Percentiles rank a stretch among this genome's conserved stretches.
Conservation (phyloP, 1,284 basidiomycete species). For the Stereum hirsutum region DNA sequence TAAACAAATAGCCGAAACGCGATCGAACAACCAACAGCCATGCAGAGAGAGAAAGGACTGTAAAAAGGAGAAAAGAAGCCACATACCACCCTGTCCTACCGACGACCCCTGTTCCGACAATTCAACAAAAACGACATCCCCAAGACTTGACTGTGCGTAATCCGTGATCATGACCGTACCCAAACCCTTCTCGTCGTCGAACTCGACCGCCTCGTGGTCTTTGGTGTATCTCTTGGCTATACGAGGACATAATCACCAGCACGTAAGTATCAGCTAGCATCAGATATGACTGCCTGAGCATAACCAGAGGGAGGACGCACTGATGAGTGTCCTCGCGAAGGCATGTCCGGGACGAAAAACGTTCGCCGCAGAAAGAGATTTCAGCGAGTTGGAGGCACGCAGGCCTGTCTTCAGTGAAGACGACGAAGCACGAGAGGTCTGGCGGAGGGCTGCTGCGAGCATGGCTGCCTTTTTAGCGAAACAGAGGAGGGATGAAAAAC, state of each 20-base stretch:
- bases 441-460: slow-evolving; percentile 15
- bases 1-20: no score
- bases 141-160: slow-evolving; percentile 88
- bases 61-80: neutral
- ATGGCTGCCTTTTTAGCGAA: slow-evolving; percentile 12
- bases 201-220: slow-evolving; percentile 88
- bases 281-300: neutral
- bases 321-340: slow-evolving; percentile 24
- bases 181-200: slow-evolving; percentile 72
- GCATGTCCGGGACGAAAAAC: slow-evolving; percentile 10
- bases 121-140: slow-evolving; percentile 98
- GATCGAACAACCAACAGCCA: neutral
- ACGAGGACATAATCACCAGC: neutral
- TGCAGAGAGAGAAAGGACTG: slow-evolving; percentile 1
- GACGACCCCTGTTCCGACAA: slow-evolving; percentile 67
- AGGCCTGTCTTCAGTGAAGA: no score
- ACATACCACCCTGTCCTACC: slow-evolving; percentile 74
- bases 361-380: slow-evolving; percentile 10
- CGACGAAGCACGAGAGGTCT: slow-evolving; percentile 18
- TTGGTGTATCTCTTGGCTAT: slow-evolving; percentile 77
- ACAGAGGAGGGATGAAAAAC: slow-evolving; percentile 20
- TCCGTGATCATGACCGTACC: slow-evolving; percentile 89
- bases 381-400: slow-evolving; percentile 15
- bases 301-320: slow-evolving; percentile 18
- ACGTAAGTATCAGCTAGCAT: neutral